Evolutionary conservation across 495 filamentous ascomycete genomes (phyloP).

Genomic region (Tuber brumale): DNA sequence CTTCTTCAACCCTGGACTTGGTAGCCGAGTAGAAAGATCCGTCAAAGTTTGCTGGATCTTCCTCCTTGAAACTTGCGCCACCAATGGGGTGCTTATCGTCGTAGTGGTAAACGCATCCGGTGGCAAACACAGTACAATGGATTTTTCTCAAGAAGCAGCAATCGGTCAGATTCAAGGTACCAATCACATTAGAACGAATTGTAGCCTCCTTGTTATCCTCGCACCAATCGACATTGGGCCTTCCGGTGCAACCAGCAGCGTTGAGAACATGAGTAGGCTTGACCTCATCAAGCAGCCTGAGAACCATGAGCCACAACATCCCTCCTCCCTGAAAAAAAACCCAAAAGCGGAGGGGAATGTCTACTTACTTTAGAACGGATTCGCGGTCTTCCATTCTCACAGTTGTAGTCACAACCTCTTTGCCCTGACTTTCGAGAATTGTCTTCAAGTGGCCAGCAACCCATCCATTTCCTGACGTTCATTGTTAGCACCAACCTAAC

Average conservation of each 20-base stretch:
- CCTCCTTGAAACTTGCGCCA: slow-evolving; percentile 56
- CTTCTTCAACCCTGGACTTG: slow-evolving; percentile 60
- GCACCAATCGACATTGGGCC: slow-evolving; percentile 65
- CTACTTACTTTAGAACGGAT: slow-evolving; percentile 45
- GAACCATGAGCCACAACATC: not conserved
- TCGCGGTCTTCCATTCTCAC: slow-evolving; percentile 59
- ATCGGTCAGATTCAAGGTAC: slow-evolving; percentile 57
- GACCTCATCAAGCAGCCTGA: slow-evolving; percentile 50
- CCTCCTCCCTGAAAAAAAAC: not conserved
- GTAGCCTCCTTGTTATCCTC: slow-evolving; percentile 61
- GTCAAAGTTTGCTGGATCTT: slow-evolving; percentile 57
- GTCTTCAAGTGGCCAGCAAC: slow-evolving; percentile 58
- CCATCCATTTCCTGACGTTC: slow-evolving; percentile 47
- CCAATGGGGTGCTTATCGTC: slow-evolving; percentile 54
- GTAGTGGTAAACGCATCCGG: slow-evolving; percentile 60
- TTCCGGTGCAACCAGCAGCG: slow-evolving; percentile 59
- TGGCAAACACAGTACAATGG: slow-evolving; percentile 60
- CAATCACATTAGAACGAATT: slow-evolving; percentile 58
- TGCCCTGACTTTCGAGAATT: slow-evolving; percentile 56
- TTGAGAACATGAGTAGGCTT: slow-evolving; percentile 60
- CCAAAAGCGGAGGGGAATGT: not conserved
- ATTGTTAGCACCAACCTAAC: slow-evolving; percentile 8
- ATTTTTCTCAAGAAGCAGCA: slow-evolving; percentile 53
- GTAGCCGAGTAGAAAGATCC: slow-evolving; percentile 63
- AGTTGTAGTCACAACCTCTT: slow-evolving; percentile 54